Conservation (phyloP, 1,284 basidiomycete genomes). For the Pascua guehoae region DNA sequence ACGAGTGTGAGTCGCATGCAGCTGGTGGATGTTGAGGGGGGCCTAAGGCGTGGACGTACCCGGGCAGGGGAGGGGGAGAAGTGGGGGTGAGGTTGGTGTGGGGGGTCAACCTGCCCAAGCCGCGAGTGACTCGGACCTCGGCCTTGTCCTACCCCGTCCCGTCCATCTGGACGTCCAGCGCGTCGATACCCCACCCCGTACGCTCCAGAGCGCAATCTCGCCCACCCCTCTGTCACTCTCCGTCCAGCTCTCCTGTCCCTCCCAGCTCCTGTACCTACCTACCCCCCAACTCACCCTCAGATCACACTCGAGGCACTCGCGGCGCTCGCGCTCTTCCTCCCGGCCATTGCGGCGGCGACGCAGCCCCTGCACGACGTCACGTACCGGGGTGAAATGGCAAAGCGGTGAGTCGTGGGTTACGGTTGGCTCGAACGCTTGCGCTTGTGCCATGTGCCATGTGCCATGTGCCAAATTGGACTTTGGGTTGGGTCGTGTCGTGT, state of each 20-base stretch:
- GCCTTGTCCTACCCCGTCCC: too few relatives aligned
- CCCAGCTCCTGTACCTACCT: background rate
- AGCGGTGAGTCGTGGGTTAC: slow-evolving; percentile 30
- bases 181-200: too few relatives aligned
- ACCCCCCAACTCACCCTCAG: slow-evolving; percentile 18
- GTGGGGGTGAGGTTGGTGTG: too few relatives aligned
- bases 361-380: slow-evolving; percentile 42
- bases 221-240: background rate
- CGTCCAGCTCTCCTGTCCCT: background rate
- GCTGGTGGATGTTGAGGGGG: too few relatives aligned
- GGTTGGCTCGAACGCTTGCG: background rate
- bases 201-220: too few relatives aligned
- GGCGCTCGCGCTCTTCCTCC: slow-evolving; percentile 41
- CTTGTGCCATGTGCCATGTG: too few relatives aligned
- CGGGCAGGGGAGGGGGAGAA: too few relatives aligned
- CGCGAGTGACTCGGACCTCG: too few relatives aligned
- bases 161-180: too few relatives aligned
- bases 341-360: slow-evolving; percentile 34
- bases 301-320: slow-evolving; percentile 44
- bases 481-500: background rate
- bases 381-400: slow-evolving; percentile 45
- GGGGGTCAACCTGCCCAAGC: too few relatives aligned
- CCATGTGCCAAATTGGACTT: too few relatives aligned
- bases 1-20: slow-evolving; percentile 39
- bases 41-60: too few relatives aligned